Conservation (phyloP, 1,284 basidiomycete species). For the Boletellus sp. region DNA sequence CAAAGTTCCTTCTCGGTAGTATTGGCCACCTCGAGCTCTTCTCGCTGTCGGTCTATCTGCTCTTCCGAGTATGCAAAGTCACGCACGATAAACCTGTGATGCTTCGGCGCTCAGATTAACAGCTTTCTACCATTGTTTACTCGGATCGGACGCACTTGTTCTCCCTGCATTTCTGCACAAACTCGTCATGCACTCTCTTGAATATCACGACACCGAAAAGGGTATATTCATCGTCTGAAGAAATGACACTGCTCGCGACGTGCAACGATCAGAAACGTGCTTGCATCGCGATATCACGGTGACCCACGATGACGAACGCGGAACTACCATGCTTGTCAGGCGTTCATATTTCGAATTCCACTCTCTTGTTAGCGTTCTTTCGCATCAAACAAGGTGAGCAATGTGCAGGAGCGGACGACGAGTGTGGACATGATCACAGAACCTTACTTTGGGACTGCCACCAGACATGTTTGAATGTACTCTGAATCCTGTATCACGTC, state of each 20-base stretch:
- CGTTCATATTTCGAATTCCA: conserved; percentile 92
- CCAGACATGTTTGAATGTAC: conserved; percentile 89
- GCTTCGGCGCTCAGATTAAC: conserved; percentile 9
- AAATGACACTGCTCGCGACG: conserved; percentile 48
- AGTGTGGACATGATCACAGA: conserved; percentile 7
- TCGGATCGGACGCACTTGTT: conserved; percentile 64
- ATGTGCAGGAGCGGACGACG: conserved; percentile 4
- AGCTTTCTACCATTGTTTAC: conserved; percentile 11
- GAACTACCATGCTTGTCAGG: conserved; percentile 88
- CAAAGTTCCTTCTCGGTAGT: conserved; percentile 96
- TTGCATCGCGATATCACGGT: conserved; percentile 9
- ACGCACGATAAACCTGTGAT: conserved; percentile 75
- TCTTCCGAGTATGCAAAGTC: conserved; percentile 94
- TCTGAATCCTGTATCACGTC: conserved; percentile 88
- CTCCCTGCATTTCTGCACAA: conserved; percentile 91
- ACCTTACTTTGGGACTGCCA: conserved; percentile 89
- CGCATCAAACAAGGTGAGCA: conserved; percentile 8
- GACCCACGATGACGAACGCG: conserved; percentile 84
- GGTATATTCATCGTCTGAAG: conserved; percentile 86
- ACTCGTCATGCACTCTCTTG: conserved; percentile 89
- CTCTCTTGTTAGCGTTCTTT: conserved; percentile 79
- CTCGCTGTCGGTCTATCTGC: conserved; percentile 76
- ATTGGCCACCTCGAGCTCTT: conserved; percentile 79
- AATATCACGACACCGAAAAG: conserved; percentile 91
- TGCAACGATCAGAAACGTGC: conserved; percentile 23